Evolutionary conservation across 2,329 filamentous ascomycete species (phyloP), one percentile per base, ranked within the genome.

Genomic region (Fusarium cyanostomum): DNA sequence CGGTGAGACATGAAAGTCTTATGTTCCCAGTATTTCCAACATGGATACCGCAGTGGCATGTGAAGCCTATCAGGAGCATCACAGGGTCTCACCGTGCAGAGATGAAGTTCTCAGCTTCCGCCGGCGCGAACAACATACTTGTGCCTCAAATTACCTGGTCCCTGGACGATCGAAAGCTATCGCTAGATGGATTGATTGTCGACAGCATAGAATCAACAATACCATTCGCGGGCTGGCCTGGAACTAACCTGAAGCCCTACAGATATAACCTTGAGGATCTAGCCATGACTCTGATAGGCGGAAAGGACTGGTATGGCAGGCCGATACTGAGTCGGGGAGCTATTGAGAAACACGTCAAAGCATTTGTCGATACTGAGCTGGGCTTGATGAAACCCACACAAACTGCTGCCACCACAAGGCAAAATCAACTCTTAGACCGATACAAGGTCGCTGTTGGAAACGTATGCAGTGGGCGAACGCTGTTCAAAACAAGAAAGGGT

Each of bases 101-200:
- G 8, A 53, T 53, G 50, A 53, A 53, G 30, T 53, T 53, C 15
- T 16, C 45, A n/a, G 39, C 41, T 21, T 53, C 50, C 7, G 41
- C 30, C 12, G 50, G 50, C 7, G 31, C 30, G 15, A 8, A 39
- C 15, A 13, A 7, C 2, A 45, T 45, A 6, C 50, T 39, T 8
- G 12, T 44, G 9, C 13, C 30, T 7, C 41, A 45, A 12, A 31
- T 53, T n/a, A 24, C 26, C 11, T 53, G 50, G 50, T 37, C 15
- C 7, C 33, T 53, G 8, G 26, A 53, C 10, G 9, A 53, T 12
- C 31, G 50, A 9, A 53, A 24, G 13, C 31, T 53, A n/a, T 38
- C 24, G 5, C 39, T 53, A 21, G 50, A 53, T 15, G 50, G 39
- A 1, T 53, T 53, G 9, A 13, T 37, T 8, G 9, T 53, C 12